Conservation (phyloP, 495 filamentous ascomycete genomes). For the Lentithecium fluviatile region DNA sequence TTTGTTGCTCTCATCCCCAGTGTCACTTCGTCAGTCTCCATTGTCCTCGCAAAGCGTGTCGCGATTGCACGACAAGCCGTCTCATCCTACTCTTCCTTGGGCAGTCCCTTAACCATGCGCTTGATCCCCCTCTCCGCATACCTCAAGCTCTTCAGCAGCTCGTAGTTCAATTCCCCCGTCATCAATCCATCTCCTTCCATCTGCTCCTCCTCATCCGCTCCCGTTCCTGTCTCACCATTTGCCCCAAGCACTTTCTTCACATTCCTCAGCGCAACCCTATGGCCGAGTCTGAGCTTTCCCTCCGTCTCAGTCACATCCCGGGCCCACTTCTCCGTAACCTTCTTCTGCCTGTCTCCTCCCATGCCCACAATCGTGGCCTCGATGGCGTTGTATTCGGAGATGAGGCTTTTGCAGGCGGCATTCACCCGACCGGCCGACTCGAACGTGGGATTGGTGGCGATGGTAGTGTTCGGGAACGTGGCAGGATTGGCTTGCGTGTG, state of each 20-base stretch:
- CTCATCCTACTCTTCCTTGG: conserved; percentile 1
- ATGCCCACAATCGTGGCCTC: not conserved
- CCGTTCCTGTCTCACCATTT: conserved; percentile 8
- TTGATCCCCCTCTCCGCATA: conserved; percentile 43
- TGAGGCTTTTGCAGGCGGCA: conserved; percentile 1
- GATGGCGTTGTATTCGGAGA: conserved; percentile 8
- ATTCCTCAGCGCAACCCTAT: conserved; percentile 17
- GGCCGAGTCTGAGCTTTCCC: conserved; percentile 20
- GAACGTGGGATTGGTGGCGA: conserved; percentile 4
- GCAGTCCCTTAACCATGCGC: conserved; percentile 40
- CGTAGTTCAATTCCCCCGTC: conserved; percentile 7
- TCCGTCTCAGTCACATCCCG: conserved; percentile 17
- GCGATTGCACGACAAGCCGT: too few relatives aligned
- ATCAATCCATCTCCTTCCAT: conserved; percentile 29
- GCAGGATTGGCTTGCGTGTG: not conserved
- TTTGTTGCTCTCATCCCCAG: too few relatives aligned
- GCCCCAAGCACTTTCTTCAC: conserved; percentile 23
- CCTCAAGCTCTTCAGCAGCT: conserved; percentile 29
- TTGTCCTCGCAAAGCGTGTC: too few relatives aligned
- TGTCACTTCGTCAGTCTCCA: too few relatives aligned
- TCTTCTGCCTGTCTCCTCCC: not conserved
- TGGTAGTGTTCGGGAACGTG: conserved; percentile 14
- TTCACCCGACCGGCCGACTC: not conserved
- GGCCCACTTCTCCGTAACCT: conserved; percentile 5
- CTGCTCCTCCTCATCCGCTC: not conserved